Conservation (phyloP, 164 flowering plant genomes). For the Nymphaea colorata region DNA sequence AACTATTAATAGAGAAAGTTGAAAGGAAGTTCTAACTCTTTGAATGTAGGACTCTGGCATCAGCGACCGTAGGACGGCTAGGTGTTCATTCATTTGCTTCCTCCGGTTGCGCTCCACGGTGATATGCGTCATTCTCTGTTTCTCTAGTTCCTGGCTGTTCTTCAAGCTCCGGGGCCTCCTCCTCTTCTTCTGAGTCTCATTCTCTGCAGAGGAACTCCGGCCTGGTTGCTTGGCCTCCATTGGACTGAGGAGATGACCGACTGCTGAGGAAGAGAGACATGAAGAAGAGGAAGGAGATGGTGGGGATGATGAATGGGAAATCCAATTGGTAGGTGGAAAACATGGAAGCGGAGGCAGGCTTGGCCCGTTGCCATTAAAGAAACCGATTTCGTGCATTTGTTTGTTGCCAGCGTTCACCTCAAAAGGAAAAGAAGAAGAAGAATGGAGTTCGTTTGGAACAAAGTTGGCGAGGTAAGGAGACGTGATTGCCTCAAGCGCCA, state of each 20-base stretch:
- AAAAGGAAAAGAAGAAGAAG: conserved; percentile 11
- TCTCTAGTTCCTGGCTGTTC: conserved; percentile 78
- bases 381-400: neutral
- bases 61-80: conserved; percentile 61
- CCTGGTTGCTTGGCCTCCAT: conserved; percentile 1
- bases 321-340: neutral
- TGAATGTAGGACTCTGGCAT: conserved; percentile 78
- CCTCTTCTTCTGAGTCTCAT: conserved; percentile 33
- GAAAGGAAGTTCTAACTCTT: conserved; percentile 29
- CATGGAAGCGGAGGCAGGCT: neutral
- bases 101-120: conserved; percentile 77
- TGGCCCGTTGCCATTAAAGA: conserved; percentile 4
- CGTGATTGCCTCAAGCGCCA: conserved; percentile 57
- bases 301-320: neutral
- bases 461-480: conserved; percentile 41
- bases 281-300: neutral
- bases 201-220: conserved; percentile 20
- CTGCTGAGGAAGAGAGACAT: neutral
- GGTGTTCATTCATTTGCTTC: conserved; percentile 86
- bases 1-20: no score
- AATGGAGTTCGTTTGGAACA: conserved; percentile 40
- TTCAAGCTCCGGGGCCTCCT: conserved; percentile 49
- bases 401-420: neutral
- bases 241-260: neutral
- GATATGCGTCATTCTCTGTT: conserved; percentile 92